These are phyloP conservation scores for Lithohypha guttulata DNA, from an alignment of 2,329 filamentous ascomycete species.

Conservation along the genomic window DNA sequence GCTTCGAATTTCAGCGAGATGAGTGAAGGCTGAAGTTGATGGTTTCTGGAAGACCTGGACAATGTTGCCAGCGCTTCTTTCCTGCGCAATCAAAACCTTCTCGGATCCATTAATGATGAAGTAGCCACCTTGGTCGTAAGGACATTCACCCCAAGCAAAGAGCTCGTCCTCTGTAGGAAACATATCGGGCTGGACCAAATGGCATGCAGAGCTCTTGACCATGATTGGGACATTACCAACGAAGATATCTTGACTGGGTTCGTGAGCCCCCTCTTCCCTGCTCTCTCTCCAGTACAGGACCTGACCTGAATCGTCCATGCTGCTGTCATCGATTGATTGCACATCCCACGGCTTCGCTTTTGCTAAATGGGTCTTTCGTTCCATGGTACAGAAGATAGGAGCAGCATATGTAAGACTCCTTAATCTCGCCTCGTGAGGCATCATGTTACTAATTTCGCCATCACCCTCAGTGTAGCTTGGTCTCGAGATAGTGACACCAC, in stretches of 20 bases:
- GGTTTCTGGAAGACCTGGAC: constrained; percentile 99
- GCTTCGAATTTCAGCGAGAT: constrained; percentile 90
- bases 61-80: constrained; percentile 94
- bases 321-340: constrained; percentile 45
- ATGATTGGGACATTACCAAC: constrained; percentile 95
- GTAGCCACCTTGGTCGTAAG: constrained; percentile 96
- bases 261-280: constrained; percentile 37
- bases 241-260: constrained; percentile 60
- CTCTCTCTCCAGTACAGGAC: constrained; percentile 23
- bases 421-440: constrained; percentile 89
- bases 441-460: constrained; percentile 71
- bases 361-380: constrained; percentile 72
- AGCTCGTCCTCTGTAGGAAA: constrained; percentile 61
- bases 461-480: constrained; percentile 91
- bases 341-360: constrained; percentile 66
- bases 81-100: constrained; percentile 95
- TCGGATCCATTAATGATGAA: constrained; percentile 99
- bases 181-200: constrained; percentile 46
- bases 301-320: constrained; percentile 32
- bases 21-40: constrained; percentile 79
- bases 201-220: constrained; percentile 94
- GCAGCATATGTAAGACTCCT: constrained; percentile 93
- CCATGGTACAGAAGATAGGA: constrained; percentile 81
- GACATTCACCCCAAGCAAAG: constrained; percentile 89
- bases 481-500: constrained; percentile 74